A percentile compares a stretch with the other conserved stretches of the same genome.
Evolutionary conservation across 768 basidiomycete genomes (phyloP).

Genomic region (Exsudoporus frostii): DNA sequence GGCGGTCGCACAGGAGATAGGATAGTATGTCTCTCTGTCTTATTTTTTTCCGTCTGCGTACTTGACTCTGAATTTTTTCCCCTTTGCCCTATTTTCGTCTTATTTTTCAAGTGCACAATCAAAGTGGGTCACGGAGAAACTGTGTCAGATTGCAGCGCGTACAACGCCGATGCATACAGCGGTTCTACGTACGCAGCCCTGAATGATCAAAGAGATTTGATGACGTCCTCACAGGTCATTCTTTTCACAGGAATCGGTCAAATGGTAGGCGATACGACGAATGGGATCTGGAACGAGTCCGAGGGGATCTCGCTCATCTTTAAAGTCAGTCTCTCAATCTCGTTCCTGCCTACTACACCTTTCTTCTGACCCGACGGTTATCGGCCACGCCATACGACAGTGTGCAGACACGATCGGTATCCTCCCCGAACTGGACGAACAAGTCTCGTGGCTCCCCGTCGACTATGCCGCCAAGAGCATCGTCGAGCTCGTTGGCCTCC

Average conservation of each 20-base stretch:
- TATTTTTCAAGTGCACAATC: conserved; percentile 22
- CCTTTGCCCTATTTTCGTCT: background rate
- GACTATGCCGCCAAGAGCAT: conserved; percentile 49
- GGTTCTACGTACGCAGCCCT: conserved; percentile 18
- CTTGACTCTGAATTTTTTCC: background rate
- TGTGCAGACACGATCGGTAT: conserved; percentile 39
- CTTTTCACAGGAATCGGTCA: conserved; percentile 46
- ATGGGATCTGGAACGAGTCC: conserved; percentile 54
- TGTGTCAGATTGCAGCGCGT: conserved; percentile 42
- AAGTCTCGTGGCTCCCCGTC: conserved; percentile 48
- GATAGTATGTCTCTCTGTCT: conserved; percentile 25
- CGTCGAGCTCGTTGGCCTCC: conserved; percentile 38
- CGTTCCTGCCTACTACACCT: background rate
- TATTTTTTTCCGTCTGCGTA: background rate
- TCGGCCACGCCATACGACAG: conserved; percentile 19
- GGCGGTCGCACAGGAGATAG: conserved; percentile 30
- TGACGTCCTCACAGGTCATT: background rate
- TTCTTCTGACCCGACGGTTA: background rate
- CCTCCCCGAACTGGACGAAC: conserved; percentile 33
- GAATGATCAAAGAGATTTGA: background rate
- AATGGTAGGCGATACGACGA: conserved; percentile 48
- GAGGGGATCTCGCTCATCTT: conserved; percentile 34
- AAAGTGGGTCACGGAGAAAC: conserved; percentile 56
- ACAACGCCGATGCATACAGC: conserved; percentile 20
- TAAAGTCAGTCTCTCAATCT: conserved; percentile 21